Evolutionary conservation across 2,329 filamentous ascomycete species (phyloP).

Genomic region (Bipolaris gigantea): DNA sequence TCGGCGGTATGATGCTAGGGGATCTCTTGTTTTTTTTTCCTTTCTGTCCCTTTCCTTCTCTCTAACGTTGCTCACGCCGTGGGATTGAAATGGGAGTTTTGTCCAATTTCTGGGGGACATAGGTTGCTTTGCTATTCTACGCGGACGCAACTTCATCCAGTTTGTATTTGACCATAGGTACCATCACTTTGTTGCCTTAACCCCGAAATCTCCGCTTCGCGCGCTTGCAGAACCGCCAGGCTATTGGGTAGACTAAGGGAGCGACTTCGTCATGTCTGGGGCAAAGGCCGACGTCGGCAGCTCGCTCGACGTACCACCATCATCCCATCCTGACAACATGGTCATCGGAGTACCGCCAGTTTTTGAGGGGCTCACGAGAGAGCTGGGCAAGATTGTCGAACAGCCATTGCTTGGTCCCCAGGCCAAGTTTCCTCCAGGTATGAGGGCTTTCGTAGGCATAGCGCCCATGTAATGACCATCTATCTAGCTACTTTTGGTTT

Average conservation of each 20-base stretch:
- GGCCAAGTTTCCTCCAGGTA: constrained; percentile 36
- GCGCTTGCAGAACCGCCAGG: constrained; percentile 12
- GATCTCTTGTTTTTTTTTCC: too few species aligned
- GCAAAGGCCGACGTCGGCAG: constrained; percentile 20
- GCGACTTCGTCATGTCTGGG: constrained; percentile 23
- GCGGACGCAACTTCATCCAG: background rate
- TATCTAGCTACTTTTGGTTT: constrained; percentile 40
- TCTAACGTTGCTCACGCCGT: background rate
- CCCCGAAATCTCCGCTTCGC: constrained; percentile 18
- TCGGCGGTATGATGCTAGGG: background rate
- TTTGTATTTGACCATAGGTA: background rate
- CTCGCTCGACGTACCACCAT: constrained; percentile 34
- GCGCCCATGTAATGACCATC: constrained; percentile 17
- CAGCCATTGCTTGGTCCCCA: constrained; percentile 39
- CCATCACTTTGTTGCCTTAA: constrained; percentile 1
- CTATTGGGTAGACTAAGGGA: constrained; percentile 9
- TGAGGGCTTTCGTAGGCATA: background rate
- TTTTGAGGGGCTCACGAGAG: constrained; percentile 39
- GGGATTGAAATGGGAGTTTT: background rate
- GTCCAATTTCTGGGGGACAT: background rate
- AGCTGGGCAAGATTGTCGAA: constrained; percentile 41
- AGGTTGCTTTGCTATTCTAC: background rate
- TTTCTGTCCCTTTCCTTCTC: background rate
- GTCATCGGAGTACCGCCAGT: constrained; percentile 43
- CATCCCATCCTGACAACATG: constrained; percentile 43